Conservation (phyloP, 2,329 filamentous ascomycete genomes). For the Tolypocladium endophyticum region DNA sequence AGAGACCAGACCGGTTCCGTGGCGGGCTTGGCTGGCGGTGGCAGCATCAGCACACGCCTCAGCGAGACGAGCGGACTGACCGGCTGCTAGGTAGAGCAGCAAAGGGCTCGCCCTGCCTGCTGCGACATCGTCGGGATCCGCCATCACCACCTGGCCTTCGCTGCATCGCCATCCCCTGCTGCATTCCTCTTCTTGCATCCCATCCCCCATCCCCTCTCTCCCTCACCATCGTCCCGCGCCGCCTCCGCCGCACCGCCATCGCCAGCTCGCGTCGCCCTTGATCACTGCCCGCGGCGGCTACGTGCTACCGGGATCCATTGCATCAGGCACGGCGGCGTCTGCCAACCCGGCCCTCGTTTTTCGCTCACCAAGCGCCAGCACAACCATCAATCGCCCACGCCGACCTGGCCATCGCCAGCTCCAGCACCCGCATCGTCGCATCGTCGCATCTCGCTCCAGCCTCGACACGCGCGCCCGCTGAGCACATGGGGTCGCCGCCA, state of each 20-base stretch:
- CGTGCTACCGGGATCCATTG: neutral
- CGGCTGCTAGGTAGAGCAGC: neutral
- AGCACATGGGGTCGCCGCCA: neutral
- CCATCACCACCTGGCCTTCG: slow-evolving; percentile 1
- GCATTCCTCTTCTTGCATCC: neutral
- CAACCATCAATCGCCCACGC: neutral
- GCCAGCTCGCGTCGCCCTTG: neutral
- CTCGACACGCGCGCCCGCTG: neutral
- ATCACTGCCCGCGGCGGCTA: neutral
- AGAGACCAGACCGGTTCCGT: slow-evolving; percentile 5
- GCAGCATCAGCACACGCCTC: neutral
- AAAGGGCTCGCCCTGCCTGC: slow-evolving; percentile 1
- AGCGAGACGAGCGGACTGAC: neutral
- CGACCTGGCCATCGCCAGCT: neutral
- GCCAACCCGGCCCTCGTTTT: neutral
- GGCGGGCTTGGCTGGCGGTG: neutral
- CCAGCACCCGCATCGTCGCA: neutral
- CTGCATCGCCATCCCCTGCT: neutral
- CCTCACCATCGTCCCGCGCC: neutral
- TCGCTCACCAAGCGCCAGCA: neutral
- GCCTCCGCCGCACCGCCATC: neutral
- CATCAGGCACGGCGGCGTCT: neutral
- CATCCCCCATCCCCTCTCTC: neutral
- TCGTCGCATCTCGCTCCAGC: neutral
- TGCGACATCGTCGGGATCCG: slow-evolving; percentile 5